Conservation (phyloP, 495 filamentous ascomycete genomes). For the Platismatia glauca region DNA sequence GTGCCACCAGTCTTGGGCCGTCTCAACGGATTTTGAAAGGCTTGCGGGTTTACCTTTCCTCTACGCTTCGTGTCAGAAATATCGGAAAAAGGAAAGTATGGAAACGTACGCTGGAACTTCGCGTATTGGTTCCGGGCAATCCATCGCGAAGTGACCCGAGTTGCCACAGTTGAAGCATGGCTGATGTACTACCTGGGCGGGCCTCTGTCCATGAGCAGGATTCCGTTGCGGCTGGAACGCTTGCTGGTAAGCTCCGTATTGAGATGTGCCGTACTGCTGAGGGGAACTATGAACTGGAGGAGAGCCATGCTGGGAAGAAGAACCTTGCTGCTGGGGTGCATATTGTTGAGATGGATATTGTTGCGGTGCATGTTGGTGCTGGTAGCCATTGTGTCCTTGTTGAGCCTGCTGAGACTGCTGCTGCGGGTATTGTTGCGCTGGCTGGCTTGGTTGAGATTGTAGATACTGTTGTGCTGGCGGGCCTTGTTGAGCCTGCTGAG, state of each 20-base stretch:
- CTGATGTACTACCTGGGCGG: conserved; percentile 21
- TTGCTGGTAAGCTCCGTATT: conserved; percentile 13
- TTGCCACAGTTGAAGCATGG: conserved; percentile 40
- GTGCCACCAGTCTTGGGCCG: conserved; percentile 26
- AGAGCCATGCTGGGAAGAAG: conserved; percentile 11
- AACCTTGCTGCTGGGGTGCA: conserved; percentile 12
- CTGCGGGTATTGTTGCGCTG: conserved; percentile 16
- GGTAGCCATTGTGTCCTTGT: conserved; percentile 29
- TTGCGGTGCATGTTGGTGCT: conserved; percentile 69
- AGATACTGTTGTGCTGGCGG: conserved; percentile 8
- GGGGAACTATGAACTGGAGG: conserved; percentile 3
- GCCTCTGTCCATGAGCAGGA: not conserved
- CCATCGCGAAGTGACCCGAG: conserved; percentile 35
- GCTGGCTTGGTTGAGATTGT: conserved; percentile 8
- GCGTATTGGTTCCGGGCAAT: conserved; percentile 39
- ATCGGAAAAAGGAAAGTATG: not conserved
- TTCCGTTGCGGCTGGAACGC: conserved; percentile 9
- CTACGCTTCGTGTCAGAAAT: conserved; percentile 10
- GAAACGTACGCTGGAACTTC: conserved; percentile 51
- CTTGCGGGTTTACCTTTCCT: conserved; percentile 16
- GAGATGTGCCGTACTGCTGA: conserved; percentile 11
- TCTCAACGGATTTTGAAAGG: conserved; percentile 13
- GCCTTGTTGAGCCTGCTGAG: conserved; percentile 22
- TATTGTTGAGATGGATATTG: conserved; percentile 14
- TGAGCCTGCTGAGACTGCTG: conserved; percentile 23